These are phyloP conservation scores for Rugonectria rugulosa DNA, from an alignment of 2,329 filamentous ascomycete species.

Conservation along the genomic window DNA sequence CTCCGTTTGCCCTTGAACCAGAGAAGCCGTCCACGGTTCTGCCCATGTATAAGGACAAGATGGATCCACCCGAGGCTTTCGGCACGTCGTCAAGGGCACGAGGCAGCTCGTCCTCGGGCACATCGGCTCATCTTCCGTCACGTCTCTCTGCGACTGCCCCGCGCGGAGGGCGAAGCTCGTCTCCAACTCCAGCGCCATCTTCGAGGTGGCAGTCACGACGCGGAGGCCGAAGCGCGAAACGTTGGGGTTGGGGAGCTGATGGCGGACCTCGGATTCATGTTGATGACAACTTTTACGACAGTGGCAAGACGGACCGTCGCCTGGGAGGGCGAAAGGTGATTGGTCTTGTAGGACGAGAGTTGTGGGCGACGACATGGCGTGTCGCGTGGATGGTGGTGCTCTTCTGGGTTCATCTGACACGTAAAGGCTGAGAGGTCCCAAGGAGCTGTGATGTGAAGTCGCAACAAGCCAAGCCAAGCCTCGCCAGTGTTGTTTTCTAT, in stretches of 20 bases:
- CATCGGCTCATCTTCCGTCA: constrained; percentile 34
- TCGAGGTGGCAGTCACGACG: constrained; percentile 38
- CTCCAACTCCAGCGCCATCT: constrained; percentile 27
- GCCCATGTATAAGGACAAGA: constrained; percentile 62
- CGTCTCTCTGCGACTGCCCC: constrained; percentile 33
- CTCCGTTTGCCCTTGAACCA: constrained; percentile 61
- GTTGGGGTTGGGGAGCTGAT: constrained; percentile 56
- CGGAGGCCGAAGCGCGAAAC: constrained; percentile 34
- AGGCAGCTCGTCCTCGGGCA: constrained; percentile 33
- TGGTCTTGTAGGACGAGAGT: constrained; percentile 62
- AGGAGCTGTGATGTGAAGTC: no score
- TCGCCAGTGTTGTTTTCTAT: background rate
- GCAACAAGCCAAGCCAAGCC: no score
- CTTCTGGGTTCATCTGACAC: constrained; percentile 73
- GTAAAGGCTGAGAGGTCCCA: constrained; percentile 58
- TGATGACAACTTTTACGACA: constrained; percentile 56
- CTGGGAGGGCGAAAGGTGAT: constrained; percentile 45
- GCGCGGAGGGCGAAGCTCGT: constrained; percentile 29
- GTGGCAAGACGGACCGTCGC: constrained; percentile 38
- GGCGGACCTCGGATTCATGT: constrained; percentile 62
- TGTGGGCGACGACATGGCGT: constrained; percentile 67
- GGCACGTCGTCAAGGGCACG: constrained; percentile 13
- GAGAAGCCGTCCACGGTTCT: constrained; percentile 38
- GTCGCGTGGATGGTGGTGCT: constrained; percentile 69
- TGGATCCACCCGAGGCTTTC: constrained; percentile 49